Conservation (phyloP, 495 filamentous ascomycete species). For the Pseudotulostoma volvatum region DNA sequence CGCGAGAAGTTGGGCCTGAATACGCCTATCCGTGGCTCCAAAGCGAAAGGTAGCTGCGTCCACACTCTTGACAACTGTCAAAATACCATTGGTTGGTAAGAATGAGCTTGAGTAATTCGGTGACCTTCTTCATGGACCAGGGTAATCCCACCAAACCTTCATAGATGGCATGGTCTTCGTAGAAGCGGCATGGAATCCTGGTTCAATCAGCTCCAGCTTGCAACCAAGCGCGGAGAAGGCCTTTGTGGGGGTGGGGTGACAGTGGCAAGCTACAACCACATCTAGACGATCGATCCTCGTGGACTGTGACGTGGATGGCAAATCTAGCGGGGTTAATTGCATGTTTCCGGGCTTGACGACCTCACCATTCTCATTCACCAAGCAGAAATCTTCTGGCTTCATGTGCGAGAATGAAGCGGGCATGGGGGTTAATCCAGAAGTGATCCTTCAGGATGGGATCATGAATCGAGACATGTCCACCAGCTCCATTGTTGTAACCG, state of each 20-base stretch:
- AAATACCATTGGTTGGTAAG: slow-evolving; percentile 15
- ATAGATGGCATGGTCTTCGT: slow-evolving; percentile 45
- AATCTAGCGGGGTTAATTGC: slow-evolving; percentile 37
- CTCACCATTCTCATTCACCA: slow-evolving; percentile 17
- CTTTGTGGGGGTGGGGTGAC: slow-evolving; percentile 7
- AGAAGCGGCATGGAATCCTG: slow-evolving; percentile 29
- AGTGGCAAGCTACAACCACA: slow-evolving; percentile 12
- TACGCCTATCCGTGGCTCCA: slow-evolving; percentile 55
- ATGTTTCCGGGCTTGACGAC: slow-evolving; percentile 22
- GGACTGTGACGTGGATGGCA: slow-evolving; percentile 26
- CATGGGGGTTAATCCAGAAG: slow-evolving; percentile 39
- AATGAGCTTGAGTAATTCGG: slow-evolving; percentile 39
- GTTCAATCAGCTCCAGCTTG: slow-evolving; percentile 11
- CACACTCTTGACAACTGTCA: slow-evolving; percentile 27
- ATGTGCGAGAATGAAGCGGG: slow-evolving; percentile 14
- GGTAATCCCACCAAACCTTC: slow-evolving; percentile 56
- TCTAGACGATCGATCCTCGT: slow-evolving; percentile 11
- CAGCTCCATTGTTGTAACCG: slow-evolving; percentile 48
- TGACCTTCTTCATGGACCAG: slow-evolving; percentile 52
- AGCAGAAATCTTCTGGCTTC: slow-evolving; percentile 10
- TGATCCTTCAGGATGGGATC: slow-evolving; percentile 35
- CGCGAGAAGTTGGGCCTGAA: slow-evolving; percentile 54
- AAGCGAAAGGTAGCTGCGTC: slow-evolving; percentile 61
- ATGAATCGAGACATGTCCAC: slow-evolving; percentile 47
- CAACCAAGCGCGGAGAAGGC: slow-evolving; percentile 7